phyloP scores from a whole-genome alignment of 2,329 filamentous ascomycete genomes.

The Myriangium duriaei region DNA sequence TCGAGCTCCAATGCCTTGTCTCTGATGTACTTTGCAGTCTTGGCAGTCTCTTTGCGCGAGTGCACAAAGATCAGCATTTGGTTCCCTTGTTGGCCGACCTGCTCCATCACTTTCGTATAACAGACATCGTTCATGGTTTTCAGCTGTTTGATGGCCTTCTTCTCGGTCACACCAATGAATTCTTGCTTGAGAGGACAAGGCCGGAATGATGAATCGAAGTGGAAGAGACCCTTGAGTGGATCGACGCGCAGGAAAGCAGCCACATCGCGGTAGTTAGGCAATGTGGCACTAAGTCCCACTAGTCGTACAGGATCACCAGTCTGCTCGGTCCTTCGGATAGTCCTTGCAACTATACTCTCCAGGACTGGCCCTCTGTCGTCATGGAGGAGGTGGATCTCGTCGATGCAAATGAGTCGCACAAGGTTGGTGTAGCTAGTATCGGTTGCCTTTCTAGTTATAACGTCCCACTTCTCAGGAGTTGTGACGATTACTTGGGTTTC shows the following conservation, averaged over 20 bases:
- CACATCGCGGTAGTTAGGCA: constrained; percentile 94
- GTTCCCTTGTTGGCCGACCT: constrained; percentile 82
- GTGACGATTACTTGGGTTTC: constrained; percentile 98
- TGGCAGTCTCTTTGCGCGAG: constrained; percentile 93
- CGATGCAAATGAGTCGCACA: constrained; percentile 91
- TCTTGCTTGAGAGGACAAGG: constrained; percentile 93
- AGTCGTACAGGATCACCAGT: constrained; percentile 87
- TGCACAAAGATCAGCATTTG: constrained; percentile 99
- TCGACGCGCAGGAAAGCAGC: constrained; percentile 91
- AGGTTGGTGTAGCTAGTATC: constrained; percentile 95
- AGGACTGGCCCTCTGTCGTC: constrained; percentile 94
- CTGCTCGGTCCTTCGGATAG: constrained; percentile 84
- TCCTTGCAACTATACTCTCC: constrained; percentile 92
- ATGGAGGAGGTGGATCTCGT: constrained; percentile 94
- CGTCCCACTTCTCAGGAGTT: constrained; percentile 97
- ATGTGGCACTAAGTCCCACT: constrained; percentile 82
- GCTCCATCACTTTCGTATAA: constrained; percentile 93
- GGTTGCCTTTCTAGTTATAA: constrained; percentile 94
- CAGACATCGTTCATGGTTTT: constrained; percentile 99
- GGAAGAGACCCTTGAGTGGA: constrained; percentile 72
- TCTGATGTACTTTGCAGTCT: constrained; percentile 89
- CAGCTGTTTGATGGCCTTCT: constrained; percentile 95
- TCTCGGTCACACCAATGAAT: constrained; percentile 93
- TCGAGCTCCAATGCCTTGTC: constrained; percentile 97
- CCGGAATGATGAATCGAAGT: constrained; percentile 88